Base-by-base conservation (phyloP, 2,329 filamentous ascomycete genomes). In the Huntiella bhutanensis region DNA sequence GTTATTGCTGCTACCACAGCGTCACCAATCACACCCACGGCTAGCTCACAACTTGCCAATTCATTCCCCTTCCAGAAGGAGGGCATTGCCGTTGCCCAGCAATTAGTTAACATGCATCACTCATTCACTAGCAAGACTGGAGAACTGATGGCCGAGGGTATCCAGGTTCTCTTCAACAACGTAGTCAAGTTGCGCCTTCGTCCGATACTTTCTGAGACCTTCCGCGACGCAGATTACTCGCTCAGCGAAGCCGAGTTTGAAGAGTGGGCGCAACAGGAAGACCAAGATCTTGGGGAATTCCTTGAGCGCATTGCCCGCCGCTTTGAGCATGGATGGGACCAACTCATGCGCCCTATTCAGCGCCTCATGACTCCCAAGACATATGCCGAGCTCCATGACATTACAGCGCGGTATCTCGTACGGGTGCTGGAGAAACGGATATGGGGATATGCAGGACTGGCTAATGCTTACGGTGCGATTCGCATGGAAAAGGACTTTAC, bases 221-320 rank as follows among this genome's bases (percentile, higher is more conserved):
- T 96, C 69, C 80, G 87, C 38, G 88, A 96, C 55, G 75, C 83
- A 16, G 86, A 95, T 61, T 98, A 98, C 62, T 71, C 75, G 6
- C 66, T 84, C 3, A 69, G 69, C 1, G 71, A 78, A 51, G 71
- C 77, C 37, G 75, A 80, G 45, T 59, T 78, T 10, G 64, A 64
- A 7, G 74, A 77, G 19, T 59, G 70, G 5, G 71, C 71, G 5
- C 64, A 65, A 39, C 65, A 70, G 49, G 66, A 69, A 48, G 45
- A 41, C 16, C 45, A 47, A 15, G 63, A 69, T 19, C 69, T 74
- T 54, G 68, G 67, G 43, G 66, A 66, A 50, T 55, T 69, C 2
- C 59, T 72, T n/a, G 80, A 86, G 50, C 64, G 80, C 37, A 85
- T 94, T 12, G 72, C 78, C 4, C 71, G 77, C 6, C 77, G 83